Evolutionary conservation across 148 eudicot genomes (phyloP), one percentile per base, ranked within the genome.

Genomic region (Rheum nobile): DNA sequence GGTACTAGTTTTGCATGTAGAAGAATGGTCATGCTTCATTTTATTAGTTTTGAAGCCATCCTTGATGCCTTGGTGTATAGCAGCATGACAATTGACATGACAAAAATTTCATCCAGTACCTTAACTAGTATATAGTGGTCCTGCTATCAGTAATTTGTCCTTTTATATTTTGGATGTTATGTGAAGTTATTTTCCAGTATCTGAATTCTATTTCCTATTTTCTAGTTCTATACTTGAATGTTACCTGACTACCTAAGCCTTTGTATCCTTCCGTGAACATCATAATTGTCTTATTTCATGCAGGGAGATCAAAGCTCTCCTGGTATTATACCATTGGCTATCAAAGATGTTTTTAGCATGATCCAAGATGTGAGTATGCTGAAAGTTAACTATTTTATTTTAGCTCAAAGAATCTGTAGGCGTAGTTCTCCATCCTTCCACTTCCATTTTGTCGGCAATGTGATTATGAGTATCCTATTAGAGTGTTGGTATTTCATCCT

Each of bases 331-430:
- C 97, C 98, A 37, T 77, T 94, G 84, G 98, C 98, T n/a, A 94
- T 94, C 83, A 94, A 91, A 81, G 98, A 94, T 82, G 98, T 94
- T 69, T 94, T 94, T 86, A 91, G 93, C 87, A 94, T 94, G 42
- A 94, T 94, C 79, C 98, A 94, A 80, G 98, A 94, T 83, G 98
- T 94, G 88, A 86, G 93, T 83, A 55, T 74, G 57, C 73, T 13
- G 50, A 37, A 6, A 71, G 16, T 71, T 71, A 31, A 65, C 21
- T 65, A 29, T 16, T 65, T 9, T 57, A 8, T 26, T 57, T 31
- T 59, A 28, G 21, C 34, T 61, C 37, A 61, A 29, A 61, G 37
- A 61, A 11, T 61, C 67, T 59, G 3, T 11, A 29, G 35, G 67
- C 67, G 12, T 59, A 59, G 14, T 61, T 29, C 67, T 4, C 19